Evolutionary conservation across 208 protist genomes (phyloP).

Genomic region (Acanthamoeba triangularis): DNA sequence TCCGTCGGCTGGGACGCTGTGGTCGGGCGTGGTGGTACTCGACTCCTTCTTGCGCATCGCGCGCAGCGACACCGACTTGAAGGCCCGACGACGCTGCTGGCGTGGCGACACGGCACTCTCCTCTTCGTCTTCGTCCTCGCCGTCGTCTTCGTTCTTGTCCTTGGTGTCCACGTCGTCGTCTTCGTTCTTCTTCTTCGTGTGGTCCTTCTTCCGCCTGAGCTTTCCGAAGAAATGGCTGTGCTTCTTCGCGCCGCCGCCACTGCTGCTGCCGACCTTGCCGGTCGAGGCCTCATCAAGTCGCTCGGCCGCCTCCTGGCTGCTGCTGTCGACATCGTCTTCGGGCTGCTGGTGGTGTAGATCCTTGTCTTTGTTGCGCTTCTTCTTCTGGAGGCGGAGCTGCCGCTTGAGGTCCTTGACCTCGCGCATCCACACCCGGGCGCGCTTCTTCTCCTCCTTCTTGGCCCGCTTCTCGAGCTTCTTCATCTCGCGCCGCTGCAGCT

Average conservation of each 20-base stretch:
- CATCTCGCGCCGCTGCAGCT: background rate
- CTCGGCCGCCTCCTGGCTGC: background rate
- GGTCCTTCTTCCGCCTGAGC: background rate
- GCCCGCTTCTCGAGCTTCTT: background rate
- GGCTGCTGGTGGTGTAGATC: too few relatives aligned
- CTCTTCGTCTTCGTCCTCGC: too few relatives aligned
- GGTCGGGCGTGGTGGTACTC: background rate
- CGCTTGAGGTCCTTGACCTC: slow-evolving; percentile 5
- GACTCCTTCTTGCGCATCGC: background rate
- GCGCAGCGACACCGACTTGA: background rate
- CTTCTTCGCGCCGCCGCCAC: background rate
- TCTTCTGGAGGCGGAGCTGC: background rate
- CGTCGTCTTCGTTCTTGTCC: background rate
- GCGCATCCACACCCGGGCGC: background rate
- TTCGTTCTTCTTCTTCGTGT: too few relatives aligned
- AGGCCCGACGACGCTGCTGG: background rate
- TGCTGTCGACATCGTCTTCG: background rate
- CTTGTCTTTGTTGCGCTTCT: background rate
- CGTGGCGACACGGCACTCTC: background rate
- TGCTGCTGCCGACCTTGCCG: too few relatives aligned
- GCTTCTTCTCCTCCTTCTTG: background rate
- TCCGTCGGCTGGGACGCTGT: too few relatives aligned
- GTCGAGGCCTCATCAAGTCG: background rate
- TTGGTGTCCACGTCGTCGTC: background rate
- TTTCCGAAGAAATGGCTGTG: background rate